Evolutionary conservation across 495 filamentous ascomycete species (phyloP).

Genomic region (Podospora didyma): DNA sequence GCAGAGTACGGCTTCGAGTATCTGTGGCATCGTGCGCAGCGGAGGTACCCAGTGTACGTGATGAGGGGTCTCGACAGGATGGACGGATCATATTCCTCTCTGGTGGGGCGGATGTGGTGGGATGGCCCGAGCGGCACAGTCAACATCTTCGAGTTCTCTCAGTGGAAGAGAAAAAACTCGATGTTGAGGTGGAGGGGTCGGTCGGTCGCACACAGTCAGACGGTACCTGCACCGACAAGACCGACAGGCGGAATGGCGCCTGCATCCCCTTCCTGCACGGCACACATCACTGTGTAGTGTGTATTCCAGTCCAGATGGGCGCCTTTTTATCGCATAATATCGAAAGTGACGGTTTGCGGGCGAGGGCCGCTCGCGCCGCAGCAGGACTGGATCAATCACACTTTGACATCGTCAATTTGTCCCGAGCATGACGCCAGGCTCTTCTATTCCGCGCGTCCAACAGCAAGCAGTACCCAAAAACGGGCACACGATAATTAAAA

Average conservation of each 20-base stretch:
- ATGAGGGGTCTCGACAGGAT: no score
- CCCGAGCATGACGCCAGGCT: neutral
- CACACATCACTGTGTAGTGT: no score
- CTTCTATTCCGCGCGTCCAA: neutral
- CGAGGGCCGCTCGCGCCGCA: slow-evolving; percentile 8
- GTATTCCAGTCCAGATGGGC: neutral
- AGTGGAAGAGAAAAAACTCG: no score
- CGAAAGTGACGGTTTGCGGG: slow-evolving; percentile 1
- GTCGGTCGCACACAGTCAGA: no score
- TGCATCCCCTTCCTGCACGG: neutral
- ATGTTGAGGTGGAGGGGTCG: no score
- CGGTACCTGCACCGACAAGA: no score
- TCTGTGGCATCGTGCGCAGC: no score
- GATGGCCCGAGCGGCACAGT: neutral
- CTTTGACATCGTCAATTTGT: slow-evolving; percentile 4
- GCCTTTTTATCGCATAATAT: slow-evolving; percentile 14
- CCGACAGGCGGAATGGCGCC: neutral
- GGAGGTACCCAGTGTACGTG: no score
- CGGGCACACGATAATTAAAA: neutral
- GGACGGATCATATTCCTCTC: no score
- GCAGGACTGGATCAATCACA: neutral
- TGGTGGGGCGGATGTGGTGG: no score
- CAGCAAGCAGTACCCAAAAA: neutral
- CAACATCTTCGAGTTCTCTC: neutral
- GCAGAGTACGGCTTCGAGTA: no score